Evolutionary conservation across 306 rosid genomes (phyloP).

Genomic region (Herpetospermum pedunculosum): DNA sequence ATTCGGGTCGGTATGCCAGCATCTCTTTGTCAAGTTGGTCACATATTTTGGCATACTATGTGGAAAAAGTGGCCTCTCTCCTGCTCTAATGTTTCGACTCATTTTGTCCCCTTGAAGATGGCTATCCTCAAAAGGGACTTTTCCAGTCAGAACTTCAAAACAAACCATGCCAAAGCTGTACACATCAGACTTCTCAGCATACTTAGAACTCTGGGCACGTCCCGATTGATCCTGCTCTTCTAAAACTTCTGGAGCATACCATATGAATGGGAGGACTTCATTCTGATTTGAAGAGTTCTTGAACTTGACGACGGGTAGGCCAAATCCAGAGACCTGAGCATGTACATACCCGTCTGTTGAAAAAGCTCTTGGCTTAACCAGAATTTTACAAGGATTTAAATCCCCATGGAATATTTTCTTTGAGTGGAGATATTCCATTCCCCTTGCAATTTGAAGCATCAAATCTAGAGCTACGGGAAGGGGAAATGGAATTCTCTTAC

Average conservation of each 20-base stretch:
- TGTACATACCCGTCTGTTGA: slow-evolving; percentile 56
- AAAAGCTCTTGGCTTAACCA: slow-evolving; percentile 49
- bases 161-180: slow-evolving; percentile 94
- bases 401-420: slow-evolving; percentile 63
- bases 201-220: slow-evolving; percentile 25
- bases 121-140: slow-evolving; percentile 88
- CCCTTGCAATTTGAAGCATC: slow-evolving; percentile 94
- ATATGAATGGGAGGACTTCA: slow-evolving; percentile 47
- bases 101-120: slow-evolving; percentile 89
- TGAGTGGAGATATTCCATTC: slow-evolving; percentile 75
- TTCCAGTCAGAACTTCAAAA: slow-evolving; percentile 80
- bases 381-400: slow-evolving; percentile 57
- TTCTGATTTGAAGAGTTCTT: slow-evolving; percentile 44
- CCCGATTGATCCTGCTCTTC: slow-evolving; percentile 65
- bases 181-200: slow-evolving; percentile 68
- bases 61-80: slow-evolving; percentile 84
- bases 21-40: slow-evolving; percentile 65
- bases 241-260: slow-evolving; percentile 86
- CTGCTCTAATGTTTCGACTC: slow-evolving; percentile 82
- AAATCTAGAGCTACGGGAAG: slow-evolving; percentile 68
- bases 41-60: slow-evolving; percentile 47
- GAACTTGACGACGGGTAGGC: slow-evolving; percentile 31
- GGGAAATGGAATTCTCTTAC: slow-evolving; percentile 49
- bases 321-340: slow-evolving; percentile 67
- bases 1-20: slow-evolving; percentile 73